Percentiles rank a stretch among this genome's conserved stretches.
These are phyloP conservation scores for Tripidium arundinaceum DNA, from an alignment of 202 grass and related monocot genomes.

Conservation along the genomic window DNA sequence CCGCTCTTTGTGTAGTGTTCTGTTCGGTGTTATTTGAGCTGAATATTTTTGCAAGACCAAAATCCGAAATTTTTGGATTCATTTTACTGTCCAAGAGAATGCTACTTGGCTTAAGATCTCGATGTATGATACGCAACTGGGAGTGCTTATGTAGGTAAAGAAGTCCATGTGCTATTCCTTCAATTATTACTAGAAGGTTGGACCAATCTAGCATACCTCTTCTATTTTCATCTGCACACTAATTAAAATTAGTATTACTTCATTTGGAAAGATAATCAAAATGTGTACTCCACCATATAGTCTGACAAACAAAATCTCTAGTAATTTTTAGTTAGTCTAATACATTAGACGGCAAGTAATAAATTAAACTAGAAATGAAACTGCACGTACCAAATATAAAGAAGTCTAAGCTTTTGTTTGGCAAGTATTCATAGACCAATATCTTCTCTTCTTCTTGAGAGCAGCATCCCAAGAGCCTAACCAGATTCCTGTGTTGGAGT, in stretches of 20 bases:
- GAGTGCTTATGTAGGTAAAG: conserved; percentile 34
- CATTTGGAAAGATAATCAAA: not conserved
- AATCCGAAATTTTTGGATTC: conserved; percentile 48
- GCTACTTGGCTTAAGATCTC: not conserved
- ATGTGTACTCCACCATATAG: too few species aligned
- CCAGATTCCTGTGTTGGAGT: conserved; percentile 58
- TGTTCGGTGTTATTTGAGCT: not conserved
- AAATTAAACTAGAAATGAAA: not conserved
- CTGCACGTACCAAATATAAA: conserved; percentile 45
- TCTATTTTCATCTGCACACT: conserved; percentile 18
- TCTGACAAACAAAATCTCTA: not conserved
- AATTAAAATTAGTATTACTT: not conserved
- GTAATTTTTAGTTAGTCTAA: too few species aligned
- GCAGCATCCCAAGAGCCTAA: conserved; percentile 55
- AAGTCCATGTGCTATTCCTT: conserved; percentile 33
- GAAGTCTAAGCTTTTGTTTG: conserved; percentile 59
- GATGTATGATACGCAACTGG: not conserved
- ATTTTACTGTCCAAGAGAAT: conserved; percentile 11
- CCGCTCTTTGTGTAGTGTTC: conserved; percentile 24
- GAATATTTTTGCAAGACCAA: conserved; percentile 38
- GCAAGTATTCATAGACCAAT: conserved; percentile 60
- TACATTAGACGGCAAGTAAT: too few species aligned
- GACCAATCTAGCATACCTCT: conserved; percentile 23
- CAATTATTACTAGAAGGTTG: conserved; percentile 28
- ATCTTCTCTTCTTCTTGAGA: conserved; percentile 47